Evolutionary conservation across 192 early-diverging fungal genomes (phyloP).

Genomic region (Entomortierella parvispora): DNA sequence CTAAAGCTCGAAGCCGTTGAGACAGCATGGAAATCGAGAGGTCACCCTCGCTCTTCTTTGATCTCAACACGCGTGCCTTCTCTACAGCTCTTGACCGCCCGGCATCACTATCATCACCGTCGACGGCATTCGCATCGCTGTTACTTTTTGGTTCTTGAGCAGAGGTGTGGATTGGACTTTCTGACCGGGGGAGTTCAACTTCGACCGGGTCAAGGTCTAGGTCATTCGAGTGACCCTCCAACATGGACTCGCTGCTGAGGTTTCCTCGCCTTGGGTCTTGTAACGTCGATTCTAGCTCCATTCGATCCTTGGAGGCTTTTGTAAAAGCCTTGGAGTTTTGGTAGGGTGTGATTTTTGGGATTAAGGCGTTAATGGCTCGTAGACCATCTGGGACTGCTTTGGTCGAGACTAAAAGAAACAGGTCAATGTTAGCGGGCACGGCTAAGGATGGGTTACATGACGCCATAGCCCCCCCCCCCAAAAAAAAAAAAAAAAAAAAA

Average conservation of each 20-base stretch:
- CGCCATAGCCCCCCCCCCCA: no score
- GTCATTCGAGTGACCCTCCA: constrained; percentile 9
- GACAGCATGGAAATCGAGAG: constrained; percentile 9
- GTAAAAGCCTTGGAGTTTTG: constrained; percentile 21
- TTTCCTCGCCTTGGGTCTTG: background rate
- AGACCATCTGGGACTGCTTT: constrained; percentile 42
- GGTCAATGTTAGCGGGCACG: background rate
- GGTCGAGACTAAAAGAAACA: constrained; percentile 30
- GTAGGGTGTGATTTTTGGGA: constrained; percentile 21
- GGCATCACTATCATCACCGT: background rate
- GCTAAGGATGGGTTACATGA: no score
- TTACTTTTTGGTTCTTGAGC: background rate
- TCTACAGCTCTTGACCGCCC: background rate
- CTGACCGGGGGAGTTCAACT: background rate
- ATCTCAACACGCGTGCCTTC: constrained; percentile 4
- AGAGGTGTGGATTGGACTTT: background rate
- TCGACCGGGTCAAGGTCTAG: constrained; percentile 15
- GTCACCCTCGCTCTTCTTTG: constrained; percentile 11
- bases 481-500: background rate
- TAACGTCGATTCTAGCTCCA: constrained; percentile 2
- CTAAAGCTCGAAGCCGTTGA: constrained; percentile 10
- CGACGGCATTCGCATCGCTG: background rate
- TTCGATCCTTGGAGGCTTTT: constrained; percentile 2
- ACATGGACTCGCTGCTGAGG: constrained; percentile 2
- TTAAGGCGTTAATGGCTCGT: constrained; percentile 29